Base-by-base conservation (phyloP, 2,329 filamentous ascomycete genomes). In the Aspergillus sp. region DNA sequence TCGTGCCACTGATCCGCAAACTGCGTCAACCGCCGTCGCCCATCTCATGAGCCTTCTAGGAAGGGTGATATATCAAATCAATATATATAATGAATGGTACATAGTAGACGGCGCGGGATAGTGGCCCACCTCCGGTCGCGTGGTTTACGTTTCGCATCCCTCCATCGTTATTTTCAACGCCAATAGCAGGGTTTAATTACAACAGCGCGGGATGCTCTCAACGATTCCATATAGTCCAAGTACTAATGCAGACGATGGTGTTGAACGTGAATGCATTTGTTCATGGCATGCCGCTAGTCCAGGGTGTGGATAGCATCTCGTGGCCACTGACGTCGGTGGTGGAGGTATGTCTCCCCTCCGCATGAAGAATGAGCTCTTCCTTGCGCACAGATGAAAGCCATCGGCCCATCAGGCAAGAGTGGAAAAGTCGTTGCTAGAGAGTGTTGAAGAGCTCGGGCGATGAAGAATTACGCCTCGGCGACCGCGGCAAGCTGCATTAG, bases 301-400 rank as follows among this genome's bases (percentile, higher is more conserved):
- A 19, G 21, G 59, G 61, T 58, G 61, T 61, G 56, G 61, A 61
- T 52, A 45, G 27, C 33, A 58, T 64, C 57, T 61, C 62, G 61
- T 61, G 56, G 58, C 58, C 64, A 64, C 67, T 71, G 69, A 70
- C 69, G 68, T 69, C 64, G 66, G 56, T 65, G 60, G 56, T 50
- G 46, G 56, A 19, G 44, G 44, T 9, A 33, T 27, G 35, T 43
- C n/a, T 21, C 17, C 48, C 19, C 33, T 35, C 41, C 6, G 23
- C 19, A 33, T 14, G 50, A 31, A 17, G 12, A 51, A 55, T 50
- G 41, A 25, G 14, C 41, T 21, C 15, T 17, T 15, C 11, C 7
- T 45, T 17, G 15, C n/a, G 19, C 31, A n/a, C 14, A 47, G 27
- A 23, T 14, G 25, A 43, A 45, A 27, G 12, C 48, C 40, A 25